Conservation (phyloP, 2,329 filamentous ascomycete species). For the Lecanosticta acicola region DNA sequence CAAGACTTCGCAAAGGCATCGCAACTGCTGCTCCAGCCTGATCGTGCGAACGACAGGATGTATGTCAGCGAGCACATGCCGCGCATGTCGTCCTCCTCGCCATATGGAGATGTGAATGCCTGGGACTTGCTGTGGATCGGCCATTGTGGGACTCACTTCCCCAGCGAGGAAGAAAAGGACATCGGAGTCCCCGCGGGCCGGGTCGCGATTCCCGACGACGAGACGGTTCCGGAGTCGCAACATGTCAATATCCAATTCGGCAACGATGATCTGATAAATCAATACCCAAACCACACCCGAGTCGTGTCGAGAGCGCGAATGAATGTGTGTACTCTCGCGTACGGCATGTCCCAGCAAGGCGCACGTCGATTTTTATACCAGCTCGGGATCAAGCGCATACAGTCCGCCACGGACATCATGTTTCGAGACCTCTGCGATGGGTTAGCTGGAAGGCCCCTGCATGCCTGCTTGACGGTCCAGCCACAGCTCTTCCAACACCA, state of each 20-base stretch:
- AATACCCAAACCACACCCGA: conserved; percentile 35
- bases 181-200: conserved; percentile 24
- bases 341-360: conserved; percentile 41
- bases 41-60: conserved; percentile 14
- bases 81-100: conserved; percentile 22
- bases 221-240: conserved; percentile 15
- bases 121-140: conserved; percentile 36
- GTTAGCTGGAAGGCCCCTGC: conserved; percentile 22
- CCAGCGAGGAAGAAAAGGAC: conserved; percentile 5
- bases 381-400: conserved; percentile 39
- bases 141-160: conserved; percentile 24
- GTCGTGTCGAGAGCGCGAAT: conserved; percentile 39
- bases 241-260: conserved; percentile 17
- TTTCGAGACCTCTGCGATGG: conserved; percentile 25
- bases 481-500: conserved; percentile 45
- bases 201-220: conserved; percentile 17
- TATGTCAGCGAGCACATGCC: not conserved
- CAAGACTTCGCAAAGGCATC: conserved; percentile 33
- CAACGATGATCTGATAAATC: conserved; percentile 4
- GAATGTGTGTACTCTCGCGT: conserved; percentile 39
- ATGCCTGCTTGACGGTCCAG: conserved; percentile 36
- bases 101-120: conserved; percentile 35
- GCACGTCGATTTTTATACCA: conserved; percentile 41
- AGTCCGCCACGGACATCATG: conserved; percentile 32
- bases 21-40: conserved; percentile 33